Base-by-base conservation (phyloP, 2,329 filamentous ascomycete genomes). In the Fusarium buxicola region DNA sequence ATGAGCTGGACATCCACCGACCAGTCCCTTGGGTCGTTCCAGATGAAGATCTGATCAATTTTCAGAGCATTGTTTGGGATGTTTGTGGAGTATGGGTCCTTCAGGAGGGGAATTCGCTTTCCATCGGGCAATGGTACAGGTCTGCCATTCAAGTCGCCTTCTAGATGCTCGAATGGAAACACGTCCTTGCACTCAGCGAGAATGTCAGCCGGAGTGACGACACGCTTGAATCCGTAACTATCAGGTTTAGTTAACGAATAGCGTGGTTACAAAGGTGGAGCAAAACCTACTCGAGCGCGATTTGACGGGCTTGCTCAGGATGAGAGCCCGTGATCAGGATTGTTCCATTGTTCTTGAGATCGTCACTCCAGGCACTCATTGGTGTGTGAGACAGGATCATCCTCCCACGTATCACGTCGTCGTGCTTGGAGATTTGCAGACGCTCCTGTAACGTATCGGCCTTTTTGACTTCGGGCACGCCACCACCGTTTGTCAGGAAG, bases 11-110 rank as follows among this genome's bases (percentile, higher is more conserved):
- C 87, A 75, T 98, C 94, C 9, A 97, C 84, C 1, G 91, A 93
- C 95, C 95, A 99, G 80, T 99, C 95, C 53, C 95, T 87, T 4
- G 95, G 94, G 76, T 98, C 95, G 75, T 97, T 96, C 83, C 94
- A 97, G 7, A 97, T 90, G 71, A 98, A 90, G 25, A 98, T 87
- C 25, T 94, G 93, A 72, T 96, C 92, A 67, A 99, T 90, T 69
- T 92, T 93, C 43, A 94, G 82, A 9, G 81, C 76, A 9, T 79
- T 72, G 0, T 51, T 71, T 48, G 59, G 78, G 61, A 76, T 80
- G 72, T 66, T 69, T 35, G 75, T 72, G 8, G 47, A 57, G 55
- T 76, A 74, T 7, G 75, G 69, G 9, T 77, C 74, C 8, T 55
- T 59, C 10, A 75, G 63, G 8, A 69, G 66, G 4, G 71, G 63